Percentiles rank a stretch among this genome's conserved stretches.
These are phyloP conservation scores for Saccharomycopsis sp. DNA, from an alignment of 805 yeast species.

Conservation along the genomic window DNA sequence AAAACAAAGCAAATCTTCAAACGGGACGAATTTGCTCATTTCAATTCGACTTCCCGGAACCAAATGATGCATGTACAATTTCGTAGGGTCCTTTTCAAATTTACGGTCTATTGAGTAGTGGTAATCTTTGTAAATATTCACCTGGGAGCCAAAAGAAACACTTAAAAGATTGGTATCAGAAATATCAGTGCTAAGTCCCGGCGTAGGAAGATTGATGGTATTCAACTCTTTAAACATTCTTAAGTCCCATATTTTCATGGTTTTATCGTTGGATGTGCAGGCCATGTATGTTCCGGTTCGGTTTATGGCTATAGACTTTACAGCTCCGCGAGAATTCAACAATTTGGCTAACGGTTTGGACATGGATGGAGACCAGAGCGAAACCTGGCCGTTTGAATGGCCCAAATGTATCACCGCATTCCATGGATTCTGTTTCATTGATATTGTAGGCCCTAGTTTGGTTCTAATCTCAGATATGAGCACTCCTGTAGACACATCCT, in stretches of 20 bases:
- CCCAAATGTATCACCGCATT: slow-evolving; percentile 94
- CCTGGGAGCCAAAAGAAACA: slow-evolving; percentile 95
- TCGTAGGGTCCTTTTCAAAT: slow-evolving; percentile 56
- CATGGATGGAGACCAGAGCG: slow-evolving; percentile 91
- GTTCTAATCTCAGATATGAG: slow-evolving; percentile 80
- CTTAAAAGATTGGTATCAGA: slow-evolving; percentile 85
- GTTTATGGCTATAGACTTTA: slow-evolving; percentile 77
- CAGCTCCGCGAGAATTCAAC: slow-evolving; percentile 79
- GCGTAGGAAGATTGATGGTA: slow-evolving; percentile 60
- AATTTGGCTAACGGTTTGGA: slow-evolving; percentile 78
- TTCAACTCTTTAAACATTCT: slow-evolving; percentile 75
- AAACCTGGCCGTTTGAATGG: slow-evolving; percentile 85
- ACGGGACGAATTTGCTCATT: slow-evolving; percentile 74
- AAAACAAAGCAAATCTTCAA: slow-evolving; percentile 90
- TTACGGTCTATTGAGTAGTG: slow-evolving; percentile 31
- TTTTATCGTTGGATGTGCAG: slow-evolving; percentile 79
- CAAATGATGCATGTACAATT: slow-evolving; percentile 78
- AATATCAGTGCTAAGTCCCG: slow-evolving; percentile 70
- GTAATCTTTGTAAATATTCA: slow-evolving; percentile 89
- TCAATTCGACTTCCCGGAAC: slow-evolving; percentile 71
- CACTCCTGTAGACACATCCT: slow-evolving; percentile 90
- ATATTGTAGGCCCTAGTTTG: slow-evolving; percentile 81
- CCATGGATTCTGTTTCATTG: slow-evolving; percentile 90
- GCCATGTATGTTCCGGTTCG: slow-evolving; percentile 94
- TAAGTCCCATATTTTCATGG: slow-evolving; percentile 88